phyloP scores from a whole-genome alignment of 768 basidiomycete genomes.

The Tulasnella sp. region DNA sequence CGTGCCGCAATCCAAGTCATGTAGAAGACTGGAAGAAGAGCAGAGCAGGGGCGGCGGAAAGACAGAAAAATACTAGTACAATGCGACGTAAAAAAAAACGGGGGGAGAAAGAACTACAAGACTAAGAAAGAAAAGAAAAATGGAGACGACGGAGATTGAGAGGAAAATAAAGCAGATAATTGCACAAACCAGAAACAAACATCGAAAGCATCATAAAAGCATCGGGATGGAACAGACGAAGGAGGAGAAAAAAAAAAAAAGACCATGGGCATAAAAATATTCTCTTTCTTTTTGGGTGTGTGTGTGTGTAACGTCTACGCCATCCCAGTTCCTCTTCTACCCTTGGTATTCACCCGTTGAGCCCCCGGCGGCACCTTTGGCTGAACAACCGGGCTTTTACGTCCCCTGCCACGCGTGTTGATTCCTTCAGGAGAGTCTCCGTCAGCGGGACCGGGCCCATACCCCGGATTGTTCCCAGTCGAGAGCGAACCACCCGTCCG shows the following conservation, averaged over 20 bases:
- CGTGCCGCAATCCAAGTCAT: not conserved
- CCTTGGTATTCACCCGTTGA: not conserved
- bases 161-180: not conserved
- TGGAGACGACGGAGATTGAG: not conserved
- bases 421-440: not conserved
- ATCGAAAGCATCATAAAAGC: not conserved
- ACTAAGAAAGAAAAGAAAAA: not conserved
- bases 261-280: not conserved
- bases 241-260: not conserved
- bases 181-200: not conserved
- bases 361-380: not conserved
- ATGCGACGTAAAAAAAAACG: not conserved
- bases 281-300: not conserved
- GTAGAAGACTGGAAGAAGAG: not conserved
- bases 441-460: not conserved
- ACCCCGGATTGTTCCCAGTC: not conserved
- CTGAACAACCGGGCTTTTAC: conserved; percentile 8
- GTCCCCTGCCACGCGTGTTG: not conserved
- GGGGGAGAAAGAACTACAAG: not conserved
- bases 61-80: not conserved
- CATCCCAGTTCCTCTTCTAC: not conserved
- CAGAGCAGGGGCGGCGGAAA: not conserved
- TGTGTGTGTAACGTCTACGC: not conserved
- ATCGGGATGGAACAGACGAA: not conserved
- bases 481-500: not conserved